Conservation (phyloP, 306 rosid species). For the Cyclanthera cordifolia region DNA sequence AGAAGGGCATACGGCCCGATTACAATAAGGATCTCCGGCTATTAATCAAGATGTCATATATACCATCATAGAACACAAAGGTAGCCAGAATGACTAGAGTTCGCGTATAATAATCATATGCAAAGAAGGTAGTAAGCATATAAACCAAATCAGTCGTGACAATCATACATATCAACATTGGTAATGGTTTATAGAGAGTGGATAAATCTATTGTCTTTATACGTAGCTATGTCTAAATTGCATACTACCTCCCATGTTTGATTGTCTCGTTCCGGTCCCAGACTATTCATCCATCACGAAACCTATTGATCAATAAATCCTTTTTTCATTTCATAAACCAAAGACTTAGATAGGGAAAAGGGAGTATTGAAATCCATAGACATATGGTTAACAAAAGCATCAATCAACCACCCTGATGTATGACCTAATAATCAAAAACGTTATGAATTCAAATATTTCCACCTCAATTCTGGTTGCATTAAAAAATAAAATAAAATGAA, state of each 20-base stretch:
- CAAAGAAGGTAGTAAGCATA: not conserved
- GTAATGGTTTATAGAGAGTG: not conserved
- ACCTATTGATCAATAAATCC: not conserved
- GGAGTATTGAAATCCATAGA: too few species aligned
- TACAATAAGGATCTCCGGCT: too few species aligned
- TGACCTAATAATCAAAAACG: too few species aligned
- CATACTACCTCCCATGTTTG: not conserved
- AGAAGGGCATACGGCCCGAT: too few species aligned
- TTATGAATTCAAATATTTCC: too few species aligned
- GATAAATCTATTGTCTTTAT: not conserved
- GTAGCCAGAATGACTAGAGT: not conserved
- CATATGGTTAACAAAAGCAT: too few species aligned
- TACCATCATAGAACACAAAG: not conserved
- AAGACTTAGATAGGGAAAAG: not conserved
- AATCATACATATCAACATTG: not conserved
- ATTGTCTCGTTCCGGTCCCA: too few species aligned
- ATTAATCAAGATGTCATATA: too few species aligned
- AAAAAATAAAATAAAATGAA: too few species aligned
- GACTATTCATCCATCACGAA: too few species aligned
- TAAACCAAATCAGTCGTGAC: not conserved
- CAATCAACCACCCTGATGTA: too few species aligned
- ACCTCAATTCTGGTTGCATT: too few species aligned
- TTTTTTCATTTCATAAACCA: not conserved
- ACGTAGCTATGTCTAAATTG: not conserved
- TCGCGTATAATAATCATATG: not conserved